phyloP scores from a whole-genome alignment of 2,329 filamentous ascomycete species.

The Neofusicoccum kwambonambiense region DNA sequence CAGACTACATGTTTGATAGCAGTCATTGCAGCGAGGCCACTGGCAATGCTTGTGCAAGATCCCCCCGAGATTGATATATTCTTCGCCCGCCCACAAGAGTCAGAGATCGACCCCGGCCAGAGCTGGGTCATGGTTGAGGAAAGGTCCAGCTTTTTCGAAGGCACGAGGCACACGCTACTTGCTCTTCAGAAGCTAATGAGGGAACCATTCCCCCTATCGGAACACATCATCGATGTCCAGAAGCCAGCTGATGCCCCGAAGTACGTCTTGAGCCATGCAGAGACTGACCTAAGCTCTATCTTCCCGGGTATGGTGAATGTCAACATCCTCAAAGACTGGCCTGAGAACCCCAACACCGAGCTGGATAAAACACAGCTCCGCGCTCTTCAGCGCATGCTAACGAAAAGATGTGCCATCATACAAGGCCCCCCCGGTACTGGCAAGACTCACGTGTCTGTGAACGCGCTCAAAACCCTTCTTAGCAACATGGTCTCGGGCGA shows the following conservation, averaged over 20 bases:
- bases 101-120: constrained; percentile 65
- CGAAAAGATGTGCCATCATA: constrained; percentile 69
- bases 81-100: constrained; percentile 61
- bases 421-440: constrained; percentile 80
- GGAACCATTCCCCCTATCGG: constrained; percentile 62
- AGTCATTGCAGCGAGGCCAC: constrained; percentile 67
- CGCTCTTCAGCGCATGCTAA: constrained; percentile 69
- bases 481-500: constrained; percentile 55
- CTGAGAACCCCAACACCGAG: constrained; percentile 40
- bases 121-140: constrained; percentile 80
- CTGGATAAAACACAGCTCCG: constrained; percentile 71
- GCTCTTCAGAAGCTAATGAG: constrained; percentile 65
- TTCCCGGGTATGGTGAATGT: constrained; percentile 43
- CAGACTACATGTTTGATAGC: constrained; percentile 65
- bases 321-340: constrained; percentile 58
- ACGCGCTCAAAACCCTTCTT: constrained; percentile 66
- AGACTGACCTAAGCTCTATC: constrained; percentile 51
- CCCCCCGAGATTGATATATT: constrained; percentile 75
- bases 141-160: constrained; percentile 72
- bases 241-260: constrained; percentile 49
- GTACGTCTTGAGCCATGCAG: constrained; percentile 53
- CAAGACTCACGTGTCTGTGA: constrained; percentile 80
- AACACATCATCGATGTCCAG: constrained; percentile 58
- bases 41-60: constrained; percentile 61
- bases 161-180: constrained; percentile 68